Conservation (phyloP, 805 yeast species). For the Yarrowia keelungensis region DNA sequence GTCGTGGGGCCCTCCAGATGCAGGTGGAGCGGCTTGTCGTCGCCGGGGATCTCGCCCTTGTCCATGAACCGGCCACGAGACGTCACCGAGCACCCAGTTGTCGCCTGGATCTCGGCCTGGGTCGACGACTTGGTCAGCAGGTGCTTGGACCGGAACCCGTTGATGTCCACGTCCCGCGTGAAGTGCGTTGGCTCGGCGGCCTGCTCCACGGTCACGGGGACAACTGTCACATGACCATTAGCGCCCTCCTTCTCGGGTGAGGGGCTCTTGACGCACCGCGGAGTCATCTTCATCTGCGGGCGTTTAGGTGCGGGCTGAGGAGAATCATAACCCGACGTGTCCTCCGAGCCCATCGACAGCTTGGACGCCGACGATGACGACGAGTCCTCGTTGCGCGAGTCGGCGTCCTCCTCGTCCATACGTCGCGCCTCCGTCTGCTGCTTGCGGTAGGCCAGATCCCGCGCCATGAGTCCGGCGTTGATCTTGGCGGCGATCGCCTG, state of each 20-base stretch:
- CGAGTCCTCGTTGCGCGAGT: constrained; percentile 15
- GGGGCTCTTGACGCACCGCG: constrained; percentile 8
- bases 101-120: constrained; percentile 46
- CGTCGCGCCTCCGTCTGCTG: constrained; percentile 10
- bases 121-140: constrained; percentile 50
- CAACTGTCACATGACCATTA: too few species aligned
- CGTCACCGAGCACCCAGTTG: constrained; percentile 48
- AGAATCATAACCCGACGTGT: constrained; percentile 5
- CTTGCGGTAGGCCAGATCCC: constrained; percentile 18
- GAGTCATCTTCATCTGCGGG: constrained; percentile 5
- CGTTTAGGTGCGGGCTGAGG: constrained; percentile 15
- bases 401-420: constrained; percentile 13
- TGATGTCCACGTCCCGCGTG: constrained; percentile 48
- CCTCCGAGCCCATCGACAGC: background rate
- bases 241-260: background rate
- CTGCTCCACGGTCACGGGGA: background rate
- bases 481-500: constrained; percentile 50
- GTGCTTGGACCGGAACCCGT: constrained; percentile 50
- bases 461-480: constrained; percentile 46
- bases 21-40: constrained; percentile 57
- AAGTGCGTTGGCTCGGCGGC: constrained; percentile 40
- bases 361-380: background rate
- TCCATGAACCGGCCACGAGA: constrained; percentile 49
- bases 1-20: constrained; percentile 46
- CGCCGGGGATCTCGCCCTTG: constrained; percentile 64